A percentile compares a stretch with the other conserved stretches of the same genome.
Conservation (phyloP, 805 yeast species). For the Myxozyma monticola region DNA sequence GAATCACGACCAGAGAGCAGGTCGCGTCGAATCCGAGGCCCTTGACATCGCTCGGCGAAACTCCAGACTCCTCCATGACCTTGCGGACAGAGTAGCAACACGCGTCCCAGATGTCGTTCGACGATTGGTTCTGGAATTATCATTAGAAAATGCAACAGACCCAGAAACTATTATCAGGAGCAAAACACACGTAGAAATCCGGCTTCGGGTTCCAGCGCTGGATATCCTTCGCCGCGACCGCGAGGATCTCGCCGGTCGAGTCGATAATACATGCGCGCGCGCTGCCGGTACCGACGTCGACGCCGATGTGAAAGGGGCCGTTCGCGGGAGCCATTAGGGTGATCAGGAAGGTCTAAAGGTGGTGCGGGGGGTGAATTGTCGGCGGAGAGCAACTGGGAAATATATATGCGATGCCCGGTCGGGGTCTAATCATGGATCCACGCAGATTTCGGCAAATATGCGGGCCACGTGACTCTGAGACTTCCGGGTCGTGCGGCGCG, state of each 20-base stretch:
- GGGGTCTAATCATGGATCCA: too few species aligned
- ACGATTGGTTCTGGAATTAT: constrained; percentile 69
- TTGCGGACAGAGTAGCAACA: constrained; percentile 79
- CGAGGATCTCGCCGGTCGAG: constrained; percentile 72
- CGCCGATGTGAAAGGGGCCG: constrained; percentile 63
- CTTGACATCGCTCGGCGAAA: constrained; percentile 63
- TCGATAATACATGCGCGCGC: constrained; percentile 94
- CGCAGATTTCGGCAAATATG: too few species aligned
- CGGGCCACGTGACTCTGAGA: too few species aligned
- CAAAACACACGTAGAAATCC: constrained; percentile 48
- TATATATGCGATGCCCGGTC: too few species aligned
- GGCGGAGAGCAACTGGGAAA: too few species aligned
- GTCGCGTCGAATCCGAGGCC: constrained; percentile 98
- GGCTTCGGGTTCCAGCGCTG: constrained; percentile 52
- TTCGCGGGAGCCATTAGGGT: too few species aligned
- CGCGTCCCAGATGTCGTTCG: constrained; percentile 86
- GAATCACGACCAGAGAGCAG: constrained; percentile 84
- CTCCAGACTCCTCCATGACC: constrained; percentile 70
- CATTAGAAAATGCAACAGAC: neutral
- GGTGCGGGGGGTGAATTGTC: too few species aligned
- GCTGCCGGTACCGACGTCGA: constrained; percentile 97
- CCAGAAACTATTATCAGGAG: neutral
- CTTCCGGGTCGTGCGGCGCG: too few species aligned
- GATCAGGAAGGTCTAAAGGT: too few species aligned
- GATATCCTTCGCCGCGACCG: constrained; percentile 73